Conservation (phyloP, 140 eudicot species). For the Bidens hawaiensis region DNA sequence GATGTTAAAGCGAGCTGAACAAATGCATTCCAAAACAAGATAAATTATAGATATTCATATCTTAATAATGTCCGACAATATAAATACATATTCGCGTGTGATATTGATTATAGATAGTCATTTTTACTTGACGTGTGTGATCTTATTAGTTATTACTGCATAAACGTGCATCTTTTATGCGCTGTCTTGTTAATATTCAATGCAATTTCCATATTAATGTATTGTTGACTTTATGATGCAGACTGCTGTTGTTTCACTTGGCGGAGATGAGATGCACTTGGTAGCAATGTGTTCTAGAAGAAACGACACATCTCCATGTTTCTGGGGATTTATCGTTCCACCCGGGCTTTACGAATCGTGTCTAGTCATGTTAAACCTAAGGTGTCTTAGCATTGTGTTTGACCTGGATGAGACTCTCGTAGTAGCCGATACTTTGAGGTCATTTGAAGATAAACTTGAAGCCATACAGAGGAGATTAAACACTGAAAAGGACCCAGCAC, state of each 20-base stretch:
- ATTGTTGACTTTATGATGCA: slow-evolving; percentile 29
- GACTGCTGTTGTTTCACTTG: slow-evolving; percentile 83
- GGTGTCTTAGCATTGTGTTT: slow-evolving; percentile 95
- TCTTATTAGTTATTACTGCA: not conserved
- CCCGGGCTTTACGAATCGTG: slow-evolving; percentile 74
- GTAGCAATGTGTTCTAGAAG: slow-evolving; percentile 91
- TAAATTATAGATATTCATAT: too few species aligned
- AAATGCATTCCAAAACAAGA: not conserved
- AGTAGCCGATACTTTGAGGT: slow-evolving; percentile 93
- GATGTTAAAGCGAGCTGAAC: slow-evolving; percentile 5
- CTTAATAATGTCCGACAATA: not conserved
- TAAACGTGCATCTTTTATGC: not conserved
- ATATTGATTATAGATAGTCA: not conserved
- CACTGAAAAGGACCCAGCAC: slow-evolving; percentile 75
- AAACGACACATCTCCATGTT: slow-evolving; percentile 55
- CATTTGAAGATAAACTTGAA: slow-evolving; percentile 92
- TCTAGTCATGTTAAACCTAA: slow-evolving; percentile 81
- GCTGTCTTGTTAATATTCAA: not conserved
- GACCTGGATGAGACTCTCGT: slow-evolving; percentile 96
- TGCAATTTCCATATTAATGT: not conserved
- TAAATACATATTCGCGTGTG: not conserved
- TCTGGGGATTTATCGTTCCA: slow-evolving; percentile 81
- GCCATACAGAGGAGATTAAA: slow-evolving; percentile 69
- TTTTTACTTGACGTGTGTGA: not conserved
- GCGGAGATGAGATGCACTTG: slow-evolving; percentile 75